These are phyloP conservation scores for Leccinum imitatum DNA, from an alignment of 768 basidiomycete genomes.

Conservation along the genomic window DNA sequence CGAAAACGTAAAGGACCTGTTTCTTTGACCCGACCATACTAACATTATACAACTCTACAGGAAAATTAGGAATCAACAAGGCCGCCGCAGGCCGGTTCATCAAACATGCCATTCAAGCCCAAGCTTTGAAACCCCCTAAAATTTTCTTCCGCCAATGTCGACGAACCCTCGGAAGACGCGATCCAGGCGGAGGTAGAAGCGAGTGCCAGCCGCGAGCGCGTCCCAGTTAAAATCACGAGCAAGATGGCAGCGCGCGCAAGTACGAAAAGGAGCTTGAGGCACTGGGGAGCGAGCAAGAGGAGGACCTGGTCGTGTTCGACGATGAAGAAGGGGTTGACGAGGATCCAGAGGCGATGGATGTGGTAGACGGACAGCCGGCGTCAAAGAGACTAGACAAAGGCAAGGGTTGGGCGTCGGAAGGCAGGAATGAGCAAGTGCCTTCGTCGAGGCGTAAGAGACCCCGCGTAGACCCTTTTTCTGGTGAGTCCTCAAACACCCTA, in stretches of 20 bases:
- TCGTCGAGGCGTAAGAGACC: conserved; percentile 50
- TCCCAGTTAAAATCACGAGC: conserved; percentile 57
- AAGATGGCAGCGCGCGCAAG: no score
- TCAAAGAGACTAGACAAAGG: conserved; percentile 28
- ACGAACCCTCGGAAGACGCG: conserved; percentile 26
- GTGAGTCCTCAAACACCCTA: conserved; percentile 32
- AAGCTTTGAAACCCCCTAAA: conserved; percentile 40
- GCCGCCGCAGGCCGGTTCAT: conserved; percentile 81
- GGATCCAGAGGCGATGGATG: conserved; percentile 12
- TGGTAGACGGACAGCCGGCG: not conserved
- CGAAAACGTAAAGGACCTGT: conserved; percentile 35
- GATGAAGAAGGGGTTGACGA: conserved; percentile 19
- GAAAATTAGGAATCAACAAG: conserved; percentile 61
- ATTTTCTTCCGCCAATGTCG: conserved; percentile 23
- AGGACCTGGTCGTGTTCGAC: conserved; percentile 39
- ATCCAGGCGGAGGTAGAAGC: conserved; percentile 1
- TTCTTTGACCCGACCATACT: no score
- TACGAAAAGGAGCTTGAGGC: no score
- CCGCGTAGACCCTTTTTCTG: conserved; percentile 45
- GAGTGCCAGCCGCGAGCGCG: conserved; percentile 25
- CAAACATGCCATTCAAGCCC: conserved; percentile 68
- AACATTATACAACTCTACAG: conserved; percentile 21
- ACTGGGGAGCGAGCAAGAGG: conserved; percentile 34
- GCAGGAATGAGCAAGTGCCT: conserved; percentile 8
- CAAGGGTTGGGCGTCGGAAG: conserved; percentile 38